Evolutionary conservation across 2,329 filamentous ascomycete genomes (phyloP).

Genomic region (Leptographium lundbergii): DNA sequence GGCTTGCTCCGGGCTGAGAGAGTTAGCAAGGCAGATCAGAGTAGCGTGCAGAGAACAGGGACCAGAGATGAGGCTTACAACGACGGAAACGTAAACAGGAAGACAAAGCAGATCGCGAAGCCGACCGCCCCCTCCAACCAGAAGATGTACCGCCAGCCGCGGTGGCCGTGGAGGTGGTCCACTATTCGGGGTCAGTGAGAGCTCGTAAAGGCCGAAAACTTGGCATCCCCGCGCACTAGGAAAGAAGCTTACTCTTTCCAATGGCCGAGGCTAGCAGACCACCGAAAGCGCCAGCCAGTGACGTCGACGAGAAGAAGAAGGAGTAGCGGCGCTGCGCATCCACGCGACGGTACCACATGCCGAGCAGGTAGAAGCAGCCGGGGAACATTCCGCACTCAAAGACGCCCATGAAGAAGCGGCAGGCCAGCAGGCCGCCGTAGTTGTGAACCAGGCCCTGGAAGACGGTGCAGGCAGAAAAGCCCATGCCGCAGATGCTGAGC

Average conservation of each 20-base stretch:
- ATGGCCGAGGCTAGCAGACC: conserved; percentile 77
- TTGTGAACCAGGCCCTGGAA: conserved; percentile 21
- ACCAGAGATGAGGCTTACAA: conserved; percentile 33
- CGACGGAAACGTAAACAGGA: conserved; percentile 58
- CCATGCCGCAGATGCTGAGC: conserved; percentile 72
- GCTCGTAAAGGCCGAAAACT: neutral
- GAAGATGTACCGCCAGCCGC: conserved; percentile 73
- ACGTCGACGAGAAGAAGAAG: conserved; percentile 83
- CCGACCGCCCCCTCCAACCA: conserved; percentile 63
- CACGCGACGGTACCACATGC: conserved; percentile 79
- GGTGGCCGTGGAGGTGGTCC: conserved; percentile 54
- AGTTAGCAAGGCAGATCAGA: conserved; percentile 1
- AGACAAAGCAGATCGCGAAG: conserved; percentile 44
- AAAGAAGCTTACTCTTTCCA: conserved; percentile 47
- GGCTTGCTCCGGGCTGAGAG: conserved; percentile 46
- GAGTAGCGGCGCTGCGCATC: conserved; percentile 88
- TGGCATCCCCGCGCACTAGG: neutral
- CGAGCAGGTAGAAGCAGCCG: conserved; percentile 60
- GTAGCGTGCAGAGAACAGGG: neutral
- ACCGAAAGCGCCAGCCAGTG: conserved; percentile 71
- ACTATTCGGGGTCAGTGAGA: conserved; percentile 23
- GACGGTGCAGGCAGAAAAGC: conserved; percentile 31
- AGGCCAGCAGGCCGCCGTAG: conserved; percentile 21
- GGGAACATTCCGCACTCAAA: conserved; percentile 58
- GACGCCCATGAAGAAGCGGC: conserved; percentile 25